phyloP scores from a whole-genome alignment of 257 asterid species.

The Solanum piurae region DNA sequence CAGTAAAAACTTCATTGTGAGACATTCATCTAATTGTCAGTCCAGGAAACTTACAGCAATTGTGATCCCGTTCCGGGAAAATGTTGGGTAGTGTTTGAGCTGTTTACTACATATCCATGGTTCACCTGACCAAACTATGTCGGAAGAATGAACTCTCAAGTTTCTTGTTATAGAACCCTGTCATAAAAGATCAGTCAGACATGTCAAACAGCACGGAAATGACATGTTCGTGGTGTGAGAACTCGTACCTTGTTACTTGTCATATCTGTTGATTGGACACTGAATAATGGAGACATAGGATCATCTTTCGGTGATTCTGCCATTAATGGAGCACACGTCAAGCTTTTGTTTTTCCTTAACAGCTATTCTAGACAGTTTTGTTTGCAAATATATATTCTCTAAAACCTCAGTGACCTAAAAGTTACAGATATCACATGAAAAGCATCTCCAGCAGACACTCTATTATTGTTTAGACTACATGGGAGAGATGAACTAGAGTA shows the following conservation, averaged over 20 bases:
- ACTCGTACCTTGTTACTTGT: constrained; percentile 50
- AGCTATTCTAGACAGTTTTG: background rate
- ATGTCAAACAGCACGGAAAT: background rate
- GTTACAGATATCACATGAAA: background rate
- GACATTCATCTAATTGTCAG: background rate
- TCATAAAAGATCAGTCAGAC: constrained; percentile 5
- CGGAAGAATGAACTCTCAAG: constrained; percentile 50
- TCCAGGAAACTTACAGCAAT: constrained; percentile 52
- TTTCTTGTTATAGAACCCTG: constrained; percentile 65
- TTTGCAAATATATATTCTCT: background rate
- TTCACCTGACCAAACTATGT: constrained; percentile 81
- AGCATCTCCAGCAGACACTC: background rate
- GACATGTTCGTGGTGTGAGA: background rate
- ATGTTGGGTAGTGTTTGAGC: constrained; percentile 83
- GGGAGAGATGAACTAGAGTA: background rate
- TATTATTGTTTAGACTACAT: background rate
- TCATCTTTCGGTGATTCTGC: constrained; percentile 63
- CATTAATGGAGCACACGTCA: constrained; percentile 4
- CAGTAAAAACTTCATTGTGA: background rate
- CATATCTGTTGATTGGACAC: constrained; percentile 36
- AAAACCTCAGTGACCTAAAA: background rate
- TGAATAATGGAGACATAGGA: constrained; percentile 28
- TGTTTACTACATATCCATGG: constrained; percentile 91
- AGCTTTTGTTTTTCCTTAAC: background rate
- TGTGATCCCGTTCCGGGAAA: constrained; percentile 69